Base-by-base conservation (phyloP, 192 early-diverging fungal genomes). In the Backusella circina region DNA sequence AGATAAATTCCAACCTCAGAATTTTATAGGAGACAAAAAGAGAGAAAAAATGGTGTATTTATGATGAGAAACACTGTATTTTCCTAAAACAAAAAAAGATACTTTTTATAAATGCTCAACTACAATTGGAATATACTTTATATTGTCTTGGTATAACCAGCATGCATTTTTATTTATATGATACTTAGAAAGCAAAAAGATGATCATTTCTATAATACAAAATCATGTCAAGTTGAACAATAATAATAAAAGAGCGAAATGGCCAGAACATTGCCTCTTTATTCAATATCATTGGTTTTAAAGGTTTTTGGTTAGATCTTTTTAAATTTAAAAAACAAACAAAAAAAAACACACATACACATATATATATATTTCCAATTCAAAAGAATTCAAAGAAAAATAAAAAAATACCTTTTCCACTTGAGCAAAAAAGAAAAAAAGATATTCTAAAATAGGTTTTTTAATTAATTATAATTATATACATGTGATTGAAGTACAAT, bases 1-100 rank as follows among this genome's bases (percentile, higher is more conserved):
- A 61, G 23, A 8, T 61, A 61, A 28, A 47, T 47, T 47, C 23
- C 12, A 61, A 28, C 54, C 23, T 28, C 26, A 28, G 21, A 23
- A 23, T 61, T 28, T 61, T 61, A 61, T 61, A 61, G 54, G 54
- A 61, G 54, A 61, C 54, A 57, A 57, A 61, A 61, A n/a, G n/a
- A n/a, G n/a, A n/a, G n/a, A n/a, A 61, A 61, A 26, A 28, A 61
- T 41, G 15, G 54, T 28, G 21, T 28, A 61, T 28, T 26, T 61
- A 61, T 26, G 54, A 61, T 61, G 54, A 61, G 54, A 61, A 12
- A 10, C 21, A 1, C 8, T 12, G 23, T 61, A 61, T 61, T 61
- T 13, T 61, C 54, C 54, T 26, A 28, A 61, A 61, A 61, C 50
- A 21, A 61, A 61, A 28, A 61, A 15, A 54, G 21, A 54, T 28